Percentiles rank a stretch among this genome's conserved stretches.
Conservation (phyloP, 352 stramenopile species). For the Globisporangium nagaii region DNA sequence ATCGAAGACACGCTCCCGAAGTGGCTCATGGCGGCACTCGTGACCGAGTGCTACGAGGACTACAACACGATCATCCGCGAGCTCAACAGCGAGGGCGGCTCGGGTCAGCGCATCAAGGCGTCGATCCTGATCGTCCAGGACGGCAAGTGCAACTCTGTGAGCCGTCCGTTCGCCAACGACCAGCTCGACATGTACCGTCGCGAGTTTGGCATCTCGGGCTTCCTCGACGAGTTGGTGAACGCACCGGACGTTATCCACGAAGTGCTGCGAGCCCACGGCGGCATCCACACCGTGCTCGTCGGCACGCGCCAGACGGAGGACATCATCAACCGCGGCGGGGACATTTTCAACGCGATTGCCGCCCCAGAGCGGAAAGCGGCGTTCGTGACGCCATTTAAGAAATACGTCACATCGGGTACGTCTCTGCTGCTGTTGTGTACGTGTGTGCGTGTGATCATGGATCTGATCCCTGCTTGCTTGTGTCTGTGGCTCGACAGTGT, state of each 20-base stretch:
- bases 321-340: constrained; percentile 59
- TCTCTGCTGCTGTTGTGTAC: background rate
- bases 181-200: constrained; percentile 46
- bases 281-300: constrained; percentile 75
- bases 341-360: constrained; percentile 60
- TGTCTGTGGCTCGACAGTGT: constrained; percentile 29
- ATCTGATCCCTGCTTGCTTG: background rate
- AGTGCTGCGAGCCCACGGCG: constrained; percentile 57
- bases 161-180: constrained; percentile 51
- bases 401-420: constrained; percentile 78
- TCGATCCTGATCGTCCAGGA: constrained; percentile 71
- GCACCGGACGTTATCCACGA: constrained; percentile 81
- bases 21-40: constrained; percentile 65
- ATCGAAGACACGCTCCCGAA: constrained; percentile 81
- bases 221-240: constrained; percentile 79
- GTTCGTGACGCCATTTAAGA: constrained; percentile 82
- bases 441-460: background rate
- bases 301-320: constrained; percentile 69
- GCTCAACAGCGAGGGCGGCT: constrained; percentile 44
- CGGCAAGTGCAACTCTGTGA: constrained; percentile 35
- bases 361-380: constrained; percentile 54
- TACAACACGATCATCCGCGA: constrained; percentile 74
- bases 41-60: constrained; percentile 77
- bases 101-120: constrained; percentile 42
- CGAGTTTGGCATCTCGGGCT: constrained; percentile 67